Evolutionary conservation across 179 eudicot genomes (phyloP).

Genomic region (Amaranthus tricolor): DNA sequence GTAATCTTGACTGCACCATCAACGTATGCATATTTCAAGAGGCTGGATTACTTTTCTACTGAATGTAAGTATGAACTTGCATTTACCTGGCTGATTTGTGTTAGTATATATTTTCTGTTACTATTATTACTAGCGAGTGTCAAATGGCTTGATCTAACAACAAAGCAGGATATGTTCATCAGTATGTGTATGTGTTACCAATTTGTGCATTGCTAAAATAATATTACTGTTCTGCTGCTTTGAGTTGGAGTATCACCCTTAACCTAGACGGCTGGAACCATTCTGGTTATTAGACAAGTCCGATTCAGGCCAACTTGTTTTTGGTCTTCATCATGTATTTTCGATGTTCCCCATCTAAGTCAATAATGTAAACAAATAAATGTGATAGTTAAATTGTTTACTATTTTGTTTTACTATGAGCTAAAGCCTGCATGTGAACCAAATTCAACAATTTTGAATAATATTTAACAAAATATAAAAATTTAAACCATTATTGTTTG

Average conservation of each 20-base stretch:
- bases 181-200: neutral
- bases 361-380: no score
- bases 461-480: no score
- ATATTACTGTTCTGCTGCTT: neutral
- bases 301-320: neutral
- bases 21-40: conserved; percentile 99
- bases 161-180: neutral
- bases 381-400: no score
- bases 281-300: no score
- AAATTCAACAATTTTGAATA: no score
- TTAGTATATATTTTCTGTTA: conserved; percentile 4
- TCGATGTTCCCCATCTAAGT: no score
- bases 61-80: conserved; percentile 64
- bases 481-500: no score
- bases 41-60: conserved; percentile 95
- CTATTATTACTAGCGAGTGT: neutral
- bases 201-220: neutral
- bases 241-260: no score
- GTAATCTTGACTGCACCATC: conserved; percentile 52
- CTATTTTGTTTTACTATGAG: no score
- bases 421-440: no score
- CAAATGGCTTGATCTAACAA: neutral
- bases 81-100: neutral
- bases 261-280: no score
- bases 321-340: neutral